Percentiles rank a stretch among this genome's conserved stretches.
Evolutionary conservation across 192 early-diverging fungal genomes (phyloP).

Genomic region (Coemansia biformis): DNA sequence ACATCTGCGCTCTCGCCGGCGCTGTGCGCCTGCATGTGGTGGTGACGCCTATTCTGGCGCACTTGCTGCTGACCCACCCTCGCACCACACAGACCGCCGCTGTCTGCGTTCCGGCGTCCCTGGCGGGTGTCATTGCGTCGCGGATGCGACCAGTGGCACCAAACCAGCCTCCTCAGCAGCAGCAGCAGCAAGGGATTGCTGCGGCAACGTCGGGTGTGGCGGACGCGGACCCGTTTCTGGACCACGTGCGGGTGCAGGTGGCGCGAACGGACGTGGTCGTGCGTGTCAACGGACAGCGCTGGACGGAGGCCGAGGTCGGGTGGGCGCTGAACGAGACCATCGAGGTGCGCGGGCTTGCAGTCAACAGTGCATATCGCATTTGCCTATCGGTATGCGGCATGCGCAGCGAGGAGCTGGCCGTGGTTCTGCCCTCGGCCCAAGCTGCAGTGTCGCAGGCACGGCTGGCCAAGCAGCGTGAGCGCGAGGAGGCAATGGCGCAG

Average conservation of each 20-base stretch:
- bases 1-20: slow-evolving; percentile 2
- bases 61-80: slow-evolving; percentile 26
- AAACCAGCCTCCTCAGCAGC: not conserved
- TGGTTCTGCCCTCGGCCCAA: slow-evolving; percentile 8
- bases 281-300: slow-evolving; percentile 38
- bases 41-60: slow-evolving; percentile 38
- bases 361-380: slow-evolving; percentile 8
- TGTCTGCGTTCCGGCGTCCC: slow-evolving; percentile 33
- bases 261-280: slow-evolving; percentile 29
- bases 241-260: slow-evolving; percentile 31
- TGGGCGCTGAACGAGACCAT: slow-evolving; percentile 14
- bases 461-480: slow-evolving; percentile 1
- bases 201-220: slow-evolving; percentile 4
- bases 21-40: slow-evolving; percentile 11
- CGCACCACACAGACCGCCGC: slow-evolving; percentile 14
- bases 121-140: slow-evolving; percentile 14
- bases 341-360: slow-evolving; percentile 14
- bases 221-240: slow-evolving; percentile 27
- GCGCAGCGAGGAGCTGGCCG: slow-evolving; percentile 37
- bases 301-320: slow-evolving; percentile 18
- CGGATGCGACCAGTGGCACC: not conserved
- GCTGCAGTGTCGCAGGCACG: not conserved
- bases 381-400: slow-evolving; percentile 26
- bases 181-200: not conserved
- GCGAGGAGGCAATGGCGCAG: slow-evolving; percentile 1